Evolutionary conservation across 805 yeast species (phyloP).

Genomic region (Priceomyces melissophilus): DNA sequence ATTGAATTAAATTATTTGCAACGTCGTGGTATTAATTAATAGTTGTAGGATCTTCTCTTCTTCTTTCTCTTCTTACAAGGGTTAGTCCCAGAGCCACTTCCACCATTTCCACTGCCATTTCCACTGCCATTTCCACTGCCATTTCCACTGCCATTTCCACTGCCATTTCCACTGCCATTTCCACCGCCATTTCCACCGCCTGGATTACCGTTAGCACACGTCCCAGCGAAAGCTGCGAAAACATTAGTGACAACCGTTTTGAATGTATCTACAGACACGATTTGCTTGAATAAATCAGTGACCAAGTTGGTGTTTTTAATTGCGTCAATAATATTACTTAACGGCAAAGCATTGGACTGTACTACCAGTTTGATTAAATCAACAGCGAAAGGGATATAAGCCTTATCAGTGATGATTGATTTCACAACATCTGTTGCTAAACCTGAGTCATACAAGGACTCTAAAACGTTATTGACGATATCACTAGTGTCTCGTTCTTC

Average conservation of each 20-base stretch:
- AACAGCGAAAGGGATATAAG: slow-evolving; percentile 34
- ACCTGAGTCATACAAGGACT: slow-evolving; percentile 41
- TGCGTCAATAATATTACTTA: slow-evolving; percentile 28
- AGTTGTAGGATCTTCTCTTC: slow-evolving; percentile 29
- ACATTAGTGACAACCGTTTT: slow-evolving; percentile 33
- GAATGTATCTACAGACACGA: slow-evolving; percentile 31
- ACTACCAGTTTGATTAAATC: slow-evolving; percentile 31
- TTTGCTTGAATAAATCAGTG: slow-evolving; percentile 28
- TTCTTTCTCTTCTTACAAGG: slow-evolving; percentile 26
- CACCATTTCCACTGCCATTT: slow-evolving; percentile 9
- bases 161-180: slow-evolving; percentile 3
- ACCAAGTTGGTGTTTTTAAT: slow-evolving; percentile 31
- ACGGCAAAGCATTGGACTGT: slow-evolving; percentile 23
- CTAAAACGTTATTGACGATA: slow-evolving; percentile 33
- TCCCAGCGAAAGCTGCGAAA: slow-evolving; percentile 36
- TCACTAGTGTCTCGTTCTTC: slow-evolving; percentile 22
- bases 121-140: slow-evolving; percentile 8
- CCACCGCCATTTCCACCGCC: slow-evolving; percentile 11
- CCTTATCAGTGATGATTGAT: slow-evolving; percentile 35
- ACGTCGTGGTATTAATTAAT: slow-evolving; percentile 3
- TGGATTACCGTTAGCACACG: slow-evolving; percentile 16
- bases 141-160: slow-evolving; percentile 8
- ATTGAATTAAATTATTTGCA: too few species aligned
- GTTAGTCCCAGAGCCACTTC: slow-evolving; percentile 8
- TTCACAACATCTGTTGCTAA: slow-evolving; percentile 37